A percentile compares a stretch with the other conserved stretches of the same genome.
Evolutionary conservation across 306 rosid genomes (phyloP).

Genomic region (Prunus campanulata): DNA sequence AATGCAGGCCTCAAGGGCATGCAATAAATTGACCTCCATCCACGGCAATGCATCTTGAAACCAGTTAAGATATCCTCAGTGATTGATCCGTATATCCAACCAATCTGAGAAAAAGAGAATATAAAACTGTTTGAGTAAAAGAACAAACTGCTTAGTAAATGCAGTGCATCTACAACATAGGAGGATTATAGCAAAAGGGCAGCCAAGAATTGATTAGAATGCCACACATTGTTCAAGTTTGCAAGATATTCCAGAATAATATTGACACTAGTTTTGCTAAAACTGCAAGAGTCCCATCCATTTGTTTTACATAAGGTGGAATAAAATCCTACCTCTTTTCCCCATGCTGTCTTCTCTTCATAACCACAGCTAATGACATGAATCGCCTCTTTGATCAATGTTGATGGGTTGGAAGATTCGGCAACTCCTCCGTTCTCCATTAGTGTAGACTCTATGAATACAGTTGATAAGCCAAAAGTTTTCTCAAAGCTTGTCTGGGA

Average conservation of each 20-base stretch:
- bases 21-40: slow-evolving; percentile 99
- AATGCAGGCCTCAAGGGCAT: slow-evolving; percentile 98
- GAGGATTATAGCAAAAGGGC: too few relatives aligned
- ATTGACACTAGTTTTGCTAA: too few relatives aligned
- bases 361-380: slow-evolving; percentile 96
- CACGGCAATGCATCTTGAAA: slow-evolving; percentile 98
- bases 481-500: slow-evolving; percentile 96
- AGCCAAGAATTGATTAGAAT: too few relatives aligned
- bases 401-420: slow-evolving; percentile 71
- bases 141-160: neutral
- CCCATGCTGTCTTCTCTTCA: slow-evolving; percentile 98
- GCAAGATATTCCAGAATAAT: too few relatives aligned
- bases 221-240: too few relatives aligned
- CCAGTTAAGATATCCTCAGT: slow-evolving; percentile 98
- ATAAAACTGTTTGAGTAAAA: neutral
- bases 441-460: slow-evolving; percentile 89
- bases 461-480: slow-evolving; percentile 90
- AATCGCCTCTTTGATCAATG: slow-evolving; percentile 90
- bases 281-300: too few relatives aligned
- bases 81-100: slow-evolving; percentile 98
- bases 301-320: slow-evolving; percentile 13
- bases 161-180: too few relatives aligned
- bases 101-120: slow-evolving; percentile 56
- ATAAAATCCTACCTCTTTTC: slow-evolving; percentile 74
- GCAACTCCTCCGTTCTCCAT: slow-evolving; percentile 98